phyloP scores from a whole-genome alignment of 192 early-diverging fungal genomes.

The Umbelopsis vinacea region DNA sequence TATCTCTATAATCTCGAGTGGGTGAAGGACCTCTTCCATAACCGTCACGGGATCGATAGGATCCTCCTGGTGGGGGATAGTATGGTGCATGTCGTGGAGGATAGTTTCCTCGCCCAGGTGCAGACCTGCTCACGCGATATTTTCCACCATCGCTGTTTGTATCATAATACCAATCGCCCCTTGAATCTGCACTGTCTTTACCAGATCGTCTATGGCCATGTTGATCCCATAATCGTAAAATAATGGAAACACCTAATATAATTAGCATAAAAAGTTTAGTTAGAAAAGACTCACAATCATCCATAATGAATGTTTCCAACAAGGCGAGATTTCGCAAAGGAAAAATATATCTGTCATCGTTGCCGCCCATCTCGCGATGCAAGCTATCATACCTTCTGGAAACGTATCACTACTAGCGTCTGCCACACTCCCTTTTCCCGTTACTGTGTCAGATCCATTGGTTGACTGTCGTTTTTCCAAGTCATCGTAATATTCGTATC shows the following conservation, averaged over 20 bases:
- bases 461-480: constrained; percentile 10
- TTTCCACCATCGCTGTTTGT: background rate
- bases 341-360: background rate
- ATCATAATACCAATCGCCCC: constrained; percentile 27
- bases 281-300: no score
- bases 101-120: constrained; percentile 33
- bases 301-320: no score
- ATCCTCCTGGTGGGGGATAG: constrained; percentile 15
- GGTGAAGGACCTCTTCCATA: constrained; percentile 37
- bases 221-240: constrained; percentile 40
- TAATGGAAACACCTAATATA: constrained; percentile 13
- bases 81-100: constrained; percentile 31
- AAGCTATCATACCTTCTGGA: constrained; percentile 8
- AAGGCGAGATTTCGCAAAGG: background rate
- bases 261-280: background rate
- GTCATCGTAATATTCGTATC: constrained; percentile 24
- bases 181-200: background rate
- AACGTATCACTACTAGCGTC: background rate
- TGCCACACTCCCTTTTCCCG: background rate
- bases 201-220: constrained; percentile 22
- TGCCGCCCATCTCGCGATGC: background rate
- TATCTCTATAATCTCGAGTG: constrained; percentile 45
- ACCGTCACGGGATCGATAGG: constrained; percentile 36
- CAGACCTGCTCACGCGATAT: constrained; percentile 12
- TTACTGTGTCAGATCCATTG: background rate